A percentile compares a stretch with the other conserved stretches of the same genome.
Conservation (phyloP, 2,329 filamentous ascomycete species). For the Catunica adiposa region DNA sequence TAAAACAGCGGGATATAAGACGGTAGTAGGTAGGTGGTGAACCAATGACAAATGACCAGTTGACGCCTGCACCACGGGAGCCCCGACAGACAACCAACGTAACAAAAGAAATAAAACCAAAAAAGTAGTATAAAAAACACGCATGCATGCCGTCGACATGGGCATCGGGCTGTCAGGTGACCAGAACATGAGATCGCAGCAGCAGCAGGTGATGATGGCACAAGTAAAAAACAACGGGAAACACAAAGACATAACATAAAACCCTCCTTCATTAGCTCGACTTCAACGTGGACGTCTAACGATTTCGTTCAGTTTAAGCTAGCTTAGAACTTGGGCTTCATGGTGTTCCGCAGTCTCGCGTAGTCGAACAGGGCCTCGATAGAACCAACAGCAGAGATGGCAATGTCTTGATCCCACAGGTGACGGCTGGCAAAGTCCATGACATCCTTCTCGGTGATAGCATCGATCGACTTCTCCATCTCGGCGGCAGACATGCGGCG, state of each 20-base stretch:
- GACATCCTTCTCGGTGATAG: conserved; percentile 86
- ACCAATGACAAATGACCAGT: conserved; percentile 11
- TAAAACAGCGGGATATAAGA: conserved; percentile 14
- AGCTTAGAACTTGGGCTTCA: conserved; percentile 59
- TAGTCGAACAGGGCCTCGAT: conserved; percentile 79
- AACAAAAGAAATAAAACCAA: conserved; percentile 12
- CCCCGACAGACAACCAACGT: conserved; percentile 7
- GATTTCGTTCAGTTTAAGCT: conserved; percentile 10
- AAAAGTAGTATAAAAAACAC: conserved; percentile 7
- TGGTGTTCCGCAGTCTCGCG: conserved; percentile 63
- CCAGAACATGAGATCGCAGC: conserved; percentile 7
- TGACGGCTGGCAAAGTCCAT: conserved; percentile 92
- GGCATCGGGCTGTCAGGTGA: background rate
- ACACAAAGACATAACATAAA: conserved; percentile 8
- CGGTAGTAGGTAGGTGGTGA: conserved; percentile 9
- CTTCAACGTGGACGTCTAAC: conserved; percentile 2
- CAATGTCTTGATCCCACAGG: conserved; percentile 94
- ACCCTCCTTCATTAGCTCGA: conserved; percentile 14
- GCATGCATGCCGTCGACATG: background rate
- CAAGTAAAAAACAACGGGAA: background rate
- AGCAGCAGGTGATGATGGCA: conserved; percentile 13
- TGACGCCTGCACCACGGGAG: conserved; percentile 10
- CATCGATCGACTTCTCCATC: conserved; percentile 81
- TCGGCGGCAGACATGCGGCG: conserved; percentile 80
- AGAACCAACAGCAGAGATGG: conserved; percentile 79